Percentiles rank a stretch among this genome's conserved stretches.
Conservation (phyloP, 257 asterid genomes). For the Solanum chiquidenum region DNA sequence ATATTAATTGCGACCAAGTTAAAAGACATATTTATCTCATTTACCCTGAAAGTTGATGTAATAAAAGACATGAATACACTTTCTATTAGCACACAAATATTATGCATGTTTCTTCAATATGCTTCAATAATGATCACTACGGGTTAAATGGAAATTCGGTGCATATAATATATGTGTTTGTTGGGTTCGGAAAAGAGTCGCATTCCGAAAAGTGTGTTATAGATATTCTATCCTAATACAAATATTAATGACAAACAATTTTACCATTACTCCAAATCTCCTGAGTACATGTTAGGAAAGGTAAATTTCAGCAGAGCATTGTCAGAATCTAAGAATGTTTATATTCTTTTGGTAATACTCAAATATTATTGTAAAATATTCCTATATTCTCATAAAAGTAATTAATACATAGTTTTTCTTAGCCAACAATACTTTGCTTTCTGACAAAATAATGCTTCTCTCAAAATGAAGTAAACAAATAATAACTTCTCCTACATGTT, state of each 20-base stretch:
- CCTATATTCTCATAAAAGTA: neutral
- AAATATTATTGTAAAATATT: neutral
- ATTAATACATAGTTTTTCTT: neutral
- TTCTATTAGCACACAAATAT: neutral
- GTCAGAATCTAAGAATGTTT: neutral
- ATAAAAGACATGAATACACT: neutral
- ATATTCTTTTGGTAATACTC: neutral
- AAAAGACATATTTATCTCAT: neutral
- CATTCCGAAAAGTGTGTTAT: neutral
- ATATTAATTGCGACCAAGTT: no score
- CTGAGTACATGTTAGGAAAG: neutral
- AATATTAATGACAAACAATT: neutral
- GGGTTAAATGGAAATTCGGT: neutral
- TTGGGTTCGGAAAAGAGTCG: neutral
- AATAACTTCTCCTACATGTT: neutral
- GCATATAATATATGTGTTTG: neutral
- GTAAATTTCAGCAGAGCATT: neutral
- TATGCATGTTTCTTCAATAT: neutral
- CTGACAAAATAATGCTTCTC: neutral
- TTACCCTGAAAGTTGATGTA: neutral
- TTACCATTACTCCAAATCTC: neutral
- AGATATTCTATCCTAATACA: neutral
- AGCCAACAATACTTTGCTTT: neutral
- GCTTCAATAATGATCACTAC: neutral
- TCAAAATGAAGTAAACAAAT: neutral